These are phyloP conservation scores for Simplicillium aogashimaense DNA, from an alignment of 2,329 filamentous ascomycete genomes.

Conservation along the genomic window DNA sequence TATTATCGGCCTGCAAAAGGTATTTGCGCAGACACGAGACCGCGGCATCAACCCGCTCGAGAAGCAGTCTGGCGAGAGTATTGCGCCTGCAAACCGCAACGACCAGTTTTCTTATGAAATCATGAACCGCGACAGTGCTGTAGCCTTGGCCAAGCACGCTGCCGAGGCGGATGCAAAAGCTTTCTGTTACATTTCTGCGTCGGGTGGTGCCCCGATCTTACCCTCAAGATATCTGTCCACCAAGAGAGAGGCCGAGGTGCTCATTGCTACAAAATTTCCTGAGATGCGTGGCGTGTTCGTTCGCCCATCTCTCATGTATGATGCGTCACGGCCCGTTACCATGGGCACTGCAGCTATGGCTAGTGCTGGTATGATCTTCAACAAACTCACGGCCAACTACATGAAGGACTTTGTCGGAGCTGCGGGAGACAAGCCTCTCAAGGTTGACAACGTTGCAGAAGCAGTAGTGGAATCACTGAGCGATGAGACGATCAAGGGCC, in stretches of 20 bases:
- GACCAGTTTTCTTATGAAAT: conserved; percentile 88
- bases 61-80: conserved; percentile 44
- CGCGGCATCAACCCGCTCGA: conserved; percentile 63
- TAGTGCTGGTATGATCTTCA: conserved; percentile 65
- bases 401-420: conserved; percentile 71
- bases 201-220: conserved; percentile 74
- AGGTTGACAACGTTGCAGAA: conserved; percentile 79
- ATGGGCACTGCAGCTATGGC: conserved; percentile 74
- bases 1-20: conserved; percentile 65
- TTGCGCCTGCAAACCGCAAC: conserved; percentile 56
- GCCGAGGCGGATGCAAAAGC: conserved; percentile 51
- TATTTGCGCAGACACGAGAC: conserved; percentile 59
- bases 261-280: conserved; percentile 64
- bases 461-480: conserved; percentile 81
- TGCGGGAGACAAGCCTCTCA: conserved; percentile 75
- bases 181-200: conserved; percentile 85
- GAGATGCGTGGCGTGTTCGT: conserved; percentile 72
- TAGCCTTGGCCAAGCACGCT: conserved; percentile 73
- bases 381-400: conserved; percentile 65
- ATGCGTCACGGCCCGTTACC: conserved; percentile 70
- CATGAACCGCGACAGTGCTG: conserved; percentile 89
- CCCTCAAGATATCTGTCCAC: conserved; percentile 81
- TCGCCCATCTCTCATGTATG: conserved; percentile 82
- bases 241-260: conserved; percentile 80
- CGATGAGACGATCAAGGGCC: conserved; percentile 62